phyloP scores from a whole-genome alignment of 2,329 filamentous ascomycete genomes.

The Nothophaeocryptopus gaeumannii region DNA sequence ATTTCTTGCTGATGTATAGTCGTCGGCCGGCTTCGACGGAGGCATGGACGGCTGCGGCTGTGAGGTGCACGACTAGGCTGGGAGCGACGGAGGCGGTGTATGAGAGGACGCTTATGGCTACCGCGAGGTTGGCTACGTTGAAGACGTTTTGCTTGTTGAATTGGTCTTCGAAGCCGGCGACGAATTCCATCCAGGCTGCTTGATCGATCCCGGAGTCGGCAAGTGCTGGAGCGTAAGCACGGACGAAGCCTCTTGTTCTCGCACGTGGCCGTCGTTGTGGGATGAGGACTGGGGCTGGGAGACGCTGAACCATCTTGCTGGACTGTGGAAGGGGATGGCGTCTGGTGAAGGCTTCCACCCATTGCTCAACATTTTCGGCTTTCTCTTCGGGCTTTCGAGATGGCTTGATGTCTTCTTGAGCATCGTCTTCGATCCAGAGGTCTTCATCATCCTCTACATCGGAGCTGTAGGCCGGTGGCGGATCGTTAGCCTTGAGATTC shows the following conservation, averaged over 20 bases:
- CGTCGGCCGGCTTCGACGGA: conserved; percentile 41
- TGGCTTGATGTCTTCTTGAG: neutral
- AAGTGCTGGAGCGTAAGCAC: conserved; percentile 49
- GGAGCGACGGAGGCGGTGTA: neutral
- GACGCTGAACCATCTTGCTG: neutral
- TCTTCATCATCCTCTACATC: conserved; percentile 16
- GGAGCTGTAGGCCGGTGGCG: neutral
- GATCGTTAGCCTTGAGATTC: neutral
- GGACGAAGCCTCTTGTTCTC: conserved; percentile 48
- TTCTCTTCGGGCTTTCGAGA: neutral
- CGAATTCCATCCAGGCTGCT: conserved; percentile 45
- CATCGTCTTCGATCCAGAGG: conserved; percentile 19
- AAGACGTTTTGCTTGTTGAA: conserved; percentile 34
- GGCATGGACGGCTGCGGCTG: conserved; percentile 37
- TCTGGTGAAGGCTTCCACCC: conserved; percentile 6
- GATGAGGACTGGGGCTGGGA: conserved; percentile 48
- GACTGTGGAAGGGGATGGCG: neutral
- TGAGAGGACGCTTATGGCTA: conserved; percentile 1
- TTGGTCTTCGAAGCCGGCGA: conserved; percentile 43
- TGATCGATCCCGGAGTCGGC: conserved; percentile 44
- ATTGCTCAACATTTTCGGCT: neutral
- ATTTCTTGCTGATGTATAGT: conserved; percentile 34
- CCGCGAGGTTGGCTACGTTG: conserved; percentile 7
- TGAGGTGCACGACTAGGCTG: conserved; percentile 1
- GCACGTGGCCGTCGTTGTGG: conserved; percentile 50